Base-by-base conservation (phyloP, 305 asterid genomes). In the Fraxinus angustifolia region DNA sequence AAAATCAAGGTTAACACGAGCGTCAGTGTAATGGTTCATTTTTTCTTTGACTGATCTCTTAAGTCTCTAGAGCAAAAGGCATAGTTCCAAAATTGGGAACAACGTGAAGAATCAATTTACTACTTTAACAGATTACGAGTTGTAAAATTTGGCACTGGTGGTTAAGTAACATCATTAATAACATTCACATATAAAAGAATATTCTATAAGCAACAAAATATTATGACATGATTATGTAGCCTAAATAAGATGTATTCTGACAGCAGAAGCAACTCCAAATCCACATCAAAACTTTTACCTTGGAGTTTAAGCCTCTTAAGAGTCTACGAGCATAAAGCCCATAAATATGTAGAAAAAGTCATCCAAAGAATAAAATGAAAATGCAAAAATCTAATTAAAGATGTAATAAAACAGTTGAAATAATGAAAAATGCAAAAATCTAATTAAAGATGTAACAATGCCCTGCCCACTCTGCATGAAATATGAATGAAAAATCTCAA, bases 1-100 rank as follows among this genome's bases (percentile, higher is more conserved):
- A 34, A 45, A 30, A 75, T 56, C 38, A 48, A 67, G 71, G 81
- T 40, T 45, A 75, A 75, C 30, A 78, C 70, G 38, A 75, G 73
- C 33, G 72, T 77, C 30, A 79, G 31, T 50, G 48, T 23, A 36
- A 48, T 71, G 74, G 23, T 75, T 19, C 76, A 38, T 76, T 28
- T 23, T 23, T 72, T 67, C 78, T 56, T 80, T 17, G 71, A 50
- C 78, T 58, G 56, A 65, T 75, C 83, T 81, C 42, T 79, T 36
- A 2, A 2, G 36, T 60, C 65, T 73, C 38, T 38, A 76, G 26
- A 21, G 65, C 17, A 26, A 65, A 56, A 58, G 67, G 73, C 78
- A 56, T 68, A 73, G 53, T 72, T 84, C 77, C 62, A 12, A 2
- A 79, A 40, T 62, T 50, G 21, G 62, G 53, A 71, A 73, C 74